Conservation (phyloP, 1,284 basidiomycete species). For the Erythrobasidium hasegawianum region DNA sequence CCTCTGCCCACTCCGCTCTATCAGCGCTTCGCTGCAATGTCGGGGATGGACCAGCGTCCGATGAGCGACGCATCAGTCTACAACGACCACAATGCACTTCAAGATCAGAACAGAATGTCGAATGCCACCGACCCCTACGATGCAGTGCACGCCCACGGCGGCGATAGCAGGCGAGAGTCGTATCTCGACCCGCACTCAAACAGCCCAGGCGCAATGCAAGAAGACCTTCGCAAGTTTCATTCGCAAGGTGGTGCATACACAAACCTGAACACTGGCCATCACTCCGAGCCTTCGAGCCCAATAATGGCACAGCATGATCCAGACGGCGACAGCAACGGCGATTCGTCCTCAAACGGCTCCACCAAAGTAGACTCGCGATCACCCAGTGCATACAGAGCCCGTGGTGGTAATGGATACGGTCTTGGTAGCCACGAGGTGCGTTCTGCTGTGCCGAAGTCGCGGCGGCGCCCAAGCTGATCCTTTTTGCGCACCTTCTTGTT, state of each 20-base stretch:
- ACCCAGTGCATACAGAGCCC: slow-evolving; percentile 26
- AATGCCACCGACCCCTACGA: slow-evolving; percentile 8
- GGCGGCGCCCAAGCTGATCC: slow-evolving; percentile 1
- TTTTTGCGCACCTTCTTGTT: background rate
- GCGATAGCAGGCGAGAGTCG: slow-evolving; percentile 15
- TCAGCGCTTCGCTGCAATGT: no score
- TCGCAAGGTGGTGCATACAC: slow-evolving; percentile 27
- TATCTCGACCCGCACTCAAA: slow-evolving; percentile 12
- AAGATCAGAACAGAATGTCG: background rate
- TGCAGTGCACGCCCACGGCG: background rate
- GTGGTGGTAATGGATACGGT: slow-evolving; percentile 26
- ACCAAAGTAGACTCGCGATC: slow-evolving; percentile 38
- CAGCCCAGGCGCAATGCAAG: slow-evolving; percentile 14
- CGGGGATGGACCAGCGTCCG: background rate
- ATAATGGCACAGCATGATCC: slow-evolving; percentile 25
- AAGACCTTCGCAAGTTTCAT: slow-evolving; percentile 29
- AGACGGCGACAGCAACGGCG: slow-evolving; percentile 36
- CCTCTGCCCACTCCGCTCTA: no score
- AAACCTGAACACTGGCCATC: slow-evolving; percentile 1
- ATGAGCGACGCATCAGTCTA: slow-evolving; percentile 6
- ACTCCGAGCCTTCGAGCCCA: slow-evolving; percentile 27
- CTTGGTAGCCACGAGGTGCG: slow-evolving; percentile 24
- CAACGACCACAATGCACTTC: slow-evolving; percentile 3
- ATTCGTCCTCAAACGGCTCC: slow-evolving; percentile 33
- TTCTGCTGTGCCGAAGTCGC: background rate